Conservation (phyloP, 2,329 filamentous ascomycete species). For the Gyromitra esculenta region DNA sequence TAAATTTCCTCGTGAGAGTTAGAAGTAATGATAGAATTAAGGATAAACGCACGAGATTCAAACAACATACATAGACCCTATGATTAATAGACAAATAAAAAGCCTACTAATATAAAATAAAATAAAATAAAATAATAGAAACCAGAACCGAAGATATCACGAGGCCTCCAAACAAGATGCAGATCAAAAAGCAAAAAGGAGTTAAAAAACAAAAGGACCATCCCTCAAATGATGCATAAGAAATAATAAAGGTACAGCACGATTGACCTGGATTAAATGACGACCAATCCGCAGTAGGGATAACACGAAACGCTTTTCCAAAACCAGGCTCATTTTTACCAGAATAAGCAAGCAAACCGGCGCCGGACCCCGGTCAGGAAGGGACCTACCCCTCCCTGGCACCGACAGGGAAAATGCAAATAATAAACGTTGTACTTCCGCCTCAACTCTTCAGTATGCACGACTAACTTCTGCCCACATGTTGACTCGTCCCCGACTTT, state of each 20-base stretch:
- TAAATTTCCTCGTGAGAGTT: constrained; percentile 3
- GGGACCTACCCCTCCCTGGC: constrained; percentile 34
- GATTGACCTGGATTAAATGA: constrained; percentile 44
- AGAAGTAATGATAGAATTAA: neutral
- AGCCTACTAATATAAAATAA: constrained; percentile 17
- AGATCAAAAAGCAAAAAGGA: constrained; percentile 18
- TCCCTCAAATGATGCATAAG: constrained; percentile 41
- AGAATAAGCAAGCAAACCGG: constrained; percentile 40
- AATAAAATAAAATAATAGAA: too few relatives aligned
- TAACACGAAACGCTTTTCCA: constrained; percentile 49
- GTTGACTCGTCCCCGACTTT: constrained; percentile 19
- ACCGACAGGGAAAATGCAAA: constrained; percentile 47
- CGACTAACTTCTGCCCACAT: neutral
- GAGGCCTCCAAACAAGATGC: constrained; percentile 36
- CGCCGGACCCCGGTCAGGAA: constrained; percentile 43
- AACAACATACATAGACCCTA: constrained; percentile 22
- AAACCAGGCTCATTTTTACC: constrained; percentile 38
- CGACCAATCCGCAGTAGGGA: constrained; percentile 31
- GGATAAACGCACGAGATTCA: constrained; percentile 7
- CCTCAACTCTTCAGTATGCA: constrained; percentile 32
- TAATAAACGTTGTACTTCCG: constrained; percentile 45
- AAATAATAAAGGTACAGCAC: constrained; percentile 32
- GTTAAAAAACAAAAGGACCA: constrained; percentile 17
- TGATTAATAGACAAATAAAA: constrained; percentile 32
- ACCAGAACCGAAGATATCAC: constrained; percentile 33